phyloP scores from a whole-genome alignment of 1,139 yeast genomes.

The Scheffersomyces titani region DNA sequence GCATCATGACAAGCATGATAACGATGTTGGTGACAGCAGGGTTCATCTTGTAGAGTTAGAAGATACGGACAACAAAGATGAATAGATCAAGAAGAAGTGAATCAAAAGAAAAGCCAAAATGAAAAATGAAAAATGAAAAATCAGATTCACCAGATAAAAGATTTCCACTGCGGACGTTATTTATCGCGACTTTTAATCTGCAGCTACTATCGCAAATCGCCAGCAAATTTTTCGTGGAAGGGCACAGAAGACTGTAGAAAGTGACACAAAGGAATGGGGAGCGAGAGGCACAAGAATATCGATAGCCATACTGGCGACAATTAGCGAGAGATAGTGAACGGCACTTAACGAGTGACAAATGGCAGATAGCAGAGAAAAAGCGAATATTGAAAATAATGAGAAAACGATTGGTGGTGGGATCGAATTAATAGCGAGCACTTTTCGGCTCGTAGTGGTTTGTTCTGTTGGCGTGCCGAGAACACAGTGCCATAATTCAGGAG shows the following conservation, averaged over 20 bases:
- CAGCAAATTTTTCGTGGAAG: background rate
- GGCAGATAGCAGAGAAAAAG: too few species aligned
- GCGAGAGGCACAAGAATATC: background rate
- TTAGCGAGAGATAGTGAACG: background rate
- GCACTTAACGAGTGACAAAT: too few species aligned
- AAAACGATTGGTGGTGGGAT: too few species aligned
- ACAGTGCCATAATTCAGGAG: too few species aligned
- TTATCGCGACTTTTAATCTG: background rate
- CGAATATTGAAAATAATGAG: too few species aligned
- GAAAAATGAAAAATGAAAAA: background rate
- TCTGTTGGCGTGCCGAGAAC: too few species aligned
- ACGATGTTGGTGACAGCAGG: conserved; percentile 86
- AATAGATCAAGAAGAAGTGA: background rate
- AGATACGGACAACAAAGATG: background rate
- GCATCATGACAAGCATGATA: conserved; percentile 97
- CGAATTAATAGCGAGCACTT: too few species aligned
- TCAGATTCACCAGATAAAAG: background rate
- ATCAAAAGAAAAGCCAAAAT: background rate
- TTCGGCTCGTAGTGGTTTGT: too few species aligned
- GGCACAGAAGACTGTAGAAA: background rate
- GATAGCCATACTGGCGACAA: background rate
- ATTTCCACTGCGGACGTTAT: background rate
- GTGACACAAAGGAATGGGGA: background rate
- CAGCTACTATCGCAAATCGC: background rate
- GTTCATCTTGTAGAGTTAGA: conserved; percentile 48